phyloP scores from a whole-genome alignment of 495 filamentous ascomycete genomes.

The Aspergillus diversus region DNA sequence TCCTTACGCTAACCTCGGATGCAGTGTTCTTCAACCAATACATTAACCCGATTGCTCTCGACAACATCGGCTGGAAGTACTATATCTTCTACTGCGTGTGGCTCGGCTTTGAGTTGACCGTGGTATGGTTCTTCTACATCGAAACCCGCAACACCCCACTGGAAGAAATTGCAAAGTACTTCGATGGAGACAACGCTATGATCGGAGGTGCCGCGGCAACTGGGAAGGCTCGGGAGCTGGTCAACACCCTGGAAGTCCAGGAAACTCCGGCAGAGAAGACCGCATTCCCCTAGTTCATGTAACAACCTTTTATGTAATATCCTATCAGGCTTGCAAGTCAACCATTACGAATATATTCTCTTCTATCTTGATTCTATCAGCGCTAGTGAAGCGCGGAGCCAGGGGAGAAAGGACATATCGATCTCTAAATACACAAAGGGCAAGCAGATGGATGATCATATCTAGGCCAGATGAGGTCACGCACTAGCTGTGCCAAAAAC shows the following conservation, averaged over 20 bases:
- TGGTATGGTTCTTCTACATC: constrained; percentile 62
- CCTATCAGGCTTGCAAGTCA: no score
- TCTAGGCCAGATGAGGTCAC: no score
- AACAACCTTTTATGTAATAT: no score
- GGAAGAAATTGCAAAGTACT: constrained; percentile 63
- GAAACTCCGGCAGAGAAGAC: neutral
- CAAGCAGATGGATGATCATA: no score
- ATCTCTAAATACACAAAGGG: no score
- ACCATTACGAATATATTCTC: no score
- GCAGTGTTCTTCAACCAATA: constrained; percentile 57
- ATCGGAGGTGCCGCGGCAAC: constrained; percentile 31
- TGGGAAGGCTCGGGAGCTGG: constrained; percentile 18
- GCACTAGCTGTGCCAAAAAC: no score
- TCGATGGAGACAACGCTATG: constrained; percentile 45
- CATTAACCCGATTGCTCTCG: constrained; percentile 63
- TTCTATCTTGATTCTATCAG: no score
- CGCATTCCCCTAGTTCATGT: no score
- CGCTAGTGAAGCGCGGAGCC: no score
- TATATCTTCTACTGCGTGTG: constrained; percentile 63
- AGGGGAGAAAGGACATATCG: no score
- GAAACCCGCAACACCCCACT: constrained; percentile 66
- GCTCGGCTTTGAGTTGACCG: constrained; percentile 43
- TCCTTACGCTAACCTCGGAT: constrained; percentile 42
- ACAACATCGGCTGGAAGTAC: constrained; percentile 59
- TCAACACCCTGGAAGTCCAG: constrained; percentile 14